Evolutionary conservation across 805 yeast species (phyloP).

Genomic region (Kodamaea lidongshanica): DNA sequence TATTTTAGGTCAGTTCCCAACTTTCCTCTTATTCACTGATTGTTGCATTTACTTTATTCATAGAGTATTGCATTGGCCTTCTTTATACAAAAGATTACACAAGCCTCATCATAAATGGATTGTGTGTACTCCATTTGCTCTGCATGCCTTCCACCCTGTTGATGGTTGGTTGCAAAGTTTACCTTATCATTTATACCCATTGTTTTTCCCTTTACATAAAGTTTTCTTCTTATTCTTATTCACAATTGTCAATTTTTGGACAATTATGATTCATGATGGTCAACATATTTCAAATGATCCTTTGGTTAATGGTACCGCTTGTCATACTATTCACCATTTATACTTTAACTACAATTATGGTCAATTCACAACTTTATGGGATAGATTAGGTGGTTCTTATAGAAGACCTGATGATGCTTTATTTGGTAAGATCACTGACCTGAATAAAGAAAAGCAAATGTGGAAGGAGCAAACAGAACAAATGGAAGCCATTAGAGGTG

Average conservation of each 20-base stretch:
- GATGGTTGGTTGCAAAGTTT: slow-evolving; percentile 92
- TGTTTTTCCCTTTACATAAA: slow-evolving; percentile 89
- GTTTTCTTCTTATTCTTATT: slow-evolving; percentile 74
- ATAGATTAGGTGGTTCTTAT: slow-evolving; percentile 88
- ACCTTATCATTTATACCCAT: slow-evolving; percentile 90
- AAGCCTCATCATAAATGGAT: slow-evolving; percentile 99
- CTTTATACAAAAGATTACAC: slow-evolving; percentile 78
- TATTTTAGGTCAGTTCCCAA: slow-evolving; percentile 59
- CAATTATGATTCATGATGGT: slow-evolving; percentile 98
- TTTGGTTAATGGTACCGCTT: slow-evolving; percentile 93
- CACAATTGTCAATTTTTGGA: slow-evolving; percentile 94
- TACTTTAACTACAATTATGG: slow-evolving; percentile 98
- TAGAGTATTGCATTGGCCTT: slow-evolving; percentile 90
- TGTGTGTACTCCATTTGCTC: slow-evolving; percentile 96
- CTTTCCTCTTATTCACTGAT: slow-evolving; percentile 88
- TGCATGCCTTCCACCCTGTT: slow-evolving; percentile 97
- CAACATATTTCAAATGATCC: slow-evolving; percentile 92
- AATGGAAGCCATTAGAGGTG: slow-evolving; percentile 73
- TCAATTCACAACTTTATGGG: slow-evolving; percentile 98
- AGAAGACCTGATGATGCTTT: slow-evolving; percentile 86
- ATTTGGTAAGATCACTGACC: slow-evolving; percentile 48
- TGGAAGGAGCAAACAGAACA: slow-evolving; percentile 66
- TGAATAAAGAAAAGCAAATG: slow-evolving; percentile 50
- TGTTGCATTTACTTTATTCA: slow-evolving; percentile 88
- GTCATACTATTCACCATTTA: slow-evolving; percentile 94